Evolutionary conservation across 345 rosid genomes (phyloP), one percentile per base, ranked within the genome.

Genomic region (Anacardium occidentale): DNA sequence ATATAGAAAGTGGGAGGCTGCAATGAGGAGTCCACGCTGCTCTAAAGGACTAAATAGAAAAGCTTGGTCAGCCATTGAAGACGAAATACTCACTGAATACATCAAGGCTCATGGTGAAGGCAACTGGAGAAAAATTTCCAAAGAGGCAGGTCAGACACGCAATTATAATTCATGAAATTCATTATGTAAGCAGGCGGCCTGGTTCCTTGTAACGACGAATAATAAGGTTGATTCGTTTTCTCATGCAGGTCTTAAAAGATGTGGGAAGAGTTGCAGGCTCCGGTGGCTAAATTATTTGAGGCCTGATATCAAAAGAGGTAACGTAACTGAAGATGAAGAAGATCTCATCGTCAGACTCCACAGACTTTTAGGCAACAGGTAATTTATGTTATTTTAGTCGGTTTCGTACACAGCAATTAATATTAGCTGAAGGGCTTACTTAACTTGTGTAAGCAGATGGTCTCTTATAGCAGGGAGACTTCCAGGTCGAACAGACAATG

Each of bases 311-410:
- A 78, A 80, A 70, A 78, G 86, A 80, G 84, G 86, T 45, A 83
- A 83, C 71, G 72, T 83, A 21, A 22, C 77, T n/a, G 29, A 20
- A 0, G 86, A 83, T 10, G 86, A 83, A 65, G 82, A 80, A 51
- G 86, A 83, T 68, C 84, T 83, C 79, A 80, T 78, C 76, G 54
- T 80, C 70, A 72, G 86, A 61, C 83, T 83, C 51, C 86, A 83
- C 72, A 77, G 58, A 25, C 83, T 83, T 25, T 72, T 80, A 3
- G 86, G 86, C 26, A 83, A 80, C 82, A 77, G 86, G 84, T 80
- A 1, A 37, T 37, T 37, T 37, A 6, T 37, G 42, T 37, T 37
- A 37, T 37, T 37, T 5, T 37, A 8, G 8, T 5, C 8, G 32
- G 1, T 29, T 29, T 29, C 32, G 32, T 37, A 37, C 42, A 37